Evolutionary conservation across 75 land plant species (phyloP).

Genomic region (Pinus albicaulis): DNA sequence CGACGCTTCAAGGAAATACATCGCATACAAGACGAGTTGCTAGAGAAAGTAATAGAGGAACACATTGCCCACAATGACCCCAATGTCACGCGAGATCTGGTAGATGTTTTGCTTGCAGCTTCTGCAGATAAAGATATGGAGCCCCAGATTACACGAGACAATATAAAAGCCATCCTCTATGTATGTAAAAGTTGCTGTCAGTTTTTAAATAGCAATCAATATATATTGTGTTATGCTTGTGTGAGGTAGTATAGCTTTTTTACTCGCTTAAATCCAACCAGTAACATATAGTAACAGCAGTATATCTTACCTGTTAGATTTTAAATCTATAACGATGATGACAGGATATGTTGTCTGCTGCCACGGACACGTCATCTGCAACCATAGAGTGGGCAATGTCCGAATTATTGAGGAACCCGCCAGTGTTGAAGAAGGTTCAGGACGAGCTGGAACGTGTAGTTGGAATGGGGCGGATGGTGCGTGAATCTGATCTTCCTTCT

Average conservation of each 20-base stretch:
- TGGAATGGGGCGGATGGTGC: slow-evolving; percentile 25
- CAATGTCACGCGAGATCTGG: background rate
- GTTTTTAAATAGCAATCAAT: too few species aligned
- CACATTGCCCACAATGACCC: slow-evolving; percentile 12
- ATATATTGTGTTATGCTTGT: too few species aligned
- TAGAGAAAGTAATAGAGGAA: slow-evolving; percentile 31
- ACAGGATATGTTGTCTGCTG: slow-evolving; percentile 36
- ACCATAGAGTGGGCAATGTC: slow-evolving; percentile 30
- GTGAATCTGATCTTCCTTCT: slow-evolving; percentile 20
- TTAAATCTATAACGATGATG: background rate
- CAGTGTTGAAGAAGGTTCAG: slow-evolving; percentile 8
- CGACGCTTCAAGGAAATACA: slow-evolving; percentile 17
- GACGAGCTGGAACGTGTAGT: slow-evolving; percentile 39
- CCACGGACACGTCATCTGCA: slow-evolving; percentile 22
- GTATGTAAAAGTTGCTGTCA: background rate
- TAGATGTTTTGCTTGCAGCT: slow-evolving; percentile 18
- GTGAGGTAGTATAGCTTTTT: too few species aligned
- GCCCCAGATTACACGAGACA: slow-evolving; percentile 16
- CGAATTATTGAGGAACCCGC: slow-evolving; percentile 28
- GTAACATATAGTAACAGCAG: too few species aligned
- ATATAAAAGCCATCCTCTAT: slow-evolving; percentile 15
- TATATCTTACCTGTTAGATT: too few species aligned
- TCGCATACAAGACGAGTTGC: slow-evolving; percentile 20
- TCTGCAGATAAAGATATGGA: slow-evolving; percentile 12
- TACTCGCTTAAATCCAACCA: too few species aligned